These are phyloP conservation scores for Hyaloraphidium curvatum DNA, from an alignment of 192 early-diverging fungal species.

Conservation along the genomic window DNA sequence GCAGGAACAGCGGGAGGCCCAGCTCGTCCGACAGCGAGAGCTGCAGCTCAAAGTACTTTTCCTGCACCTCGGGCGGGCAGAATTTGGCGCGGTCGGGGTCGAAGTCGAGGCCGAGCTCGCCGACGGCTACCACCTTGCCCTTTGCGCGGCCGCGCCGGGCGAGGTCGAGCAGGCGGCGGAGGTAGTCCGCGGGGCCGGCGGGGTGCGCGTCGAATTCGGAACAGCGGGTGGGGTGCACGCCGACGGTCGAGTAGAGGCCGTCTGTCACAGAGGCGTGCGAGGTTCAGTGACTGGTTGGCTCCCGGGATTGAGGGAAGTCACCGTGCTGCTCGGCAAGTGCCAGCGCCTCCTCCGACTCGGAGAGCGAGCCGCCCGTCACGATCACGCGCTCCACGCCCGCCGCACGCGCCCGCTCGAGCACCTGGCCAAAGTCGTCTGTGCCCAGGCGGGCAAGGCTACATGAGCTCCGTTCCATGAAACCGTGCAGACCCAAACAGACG, in stretches of 20 bases:
- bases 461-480: no score
- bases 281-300: background rate
- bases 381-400: constrained; percentile 60
- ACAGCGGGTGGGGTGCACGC: constrained; percentile 71
- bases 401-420: constrained; percentile 41
- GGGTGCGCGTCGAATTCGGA: constrained; percentile 38
- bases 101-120: constrained; percentile 91
- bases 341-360: constrained; percentile 30
- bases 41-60: constrained; percentile 58
- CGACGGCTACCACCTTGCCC: constrained; percentile 66
- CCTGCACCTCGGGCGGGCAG: constrained; percentile 51
- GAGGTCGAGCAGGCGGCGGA: constrained; percentile 23
- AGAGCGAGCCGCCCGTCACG: constrained; percentile 51
- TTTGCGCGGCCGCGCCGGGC: constrained; percentile 15
- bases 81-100: constrained; percentile 88
- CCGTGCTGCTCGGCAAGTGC: constrained; percentile 28
- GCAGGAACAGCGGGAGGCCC: constrained; percentile 77
- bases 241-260: constrained; percentile 50
- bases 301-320: no score
- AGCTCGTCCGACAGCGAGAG: constrained; percentile 55
- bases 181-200: constrained; percentile 37
- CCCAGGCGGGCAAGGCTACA: background rate
- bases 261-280: constrained; percentile 6
- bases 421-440: constrained; percentile 39
- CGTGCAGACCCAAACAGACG: no score